Evolutionary conservation across 1,284 basidiomycete species (phyloP), one percentile per base, ranked within the genome.

Genomic region (Sparassis latifolia): DNA sequence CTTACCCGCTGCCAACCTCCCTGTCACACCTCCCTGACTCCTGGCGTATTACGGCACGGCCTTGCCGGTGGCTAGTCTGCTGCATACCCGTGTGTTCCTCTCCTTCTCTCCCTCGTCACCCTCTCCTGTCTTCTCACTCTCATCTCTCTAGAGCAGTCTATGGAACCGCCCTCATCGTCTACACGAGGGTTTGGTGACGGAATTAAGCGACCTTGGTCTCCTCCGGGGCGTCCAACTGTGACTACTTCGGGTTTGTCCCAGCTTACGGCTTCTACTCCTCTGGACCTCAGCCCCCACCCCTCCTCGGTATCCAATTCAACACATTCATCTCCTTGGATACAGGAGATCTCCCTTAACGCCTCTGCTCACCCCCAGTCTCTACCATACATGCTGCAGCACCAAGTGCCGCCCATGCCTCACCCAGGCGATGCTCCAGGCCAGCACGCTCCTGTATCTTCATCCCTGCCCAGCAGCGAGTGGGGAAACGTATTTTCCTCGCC

Each of bases 401-500:
- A 62, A 7, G 53, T 61, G 38, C 53, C 55, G 27, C 52, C 61
- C 43, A 52, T 57, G 52, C 51, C 59, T 45, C 61, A 61, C 44
- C 53, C 59, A 37, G 49, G 55, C 41, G 64, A 64, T 48, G 42
- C 53, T 9, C 52, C 59, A 33, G 55, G 50, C 37, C 60, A 61
- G 44, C 59, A 66, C 51, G 53, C 58, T 55, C 49, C 62, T 20
- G 20, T 20, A 41, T 64, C 64, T 55, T 65, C 68, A 4, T 49
- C 68, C 38, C 49, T 71, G 46, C 60, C 68, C 31, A 64, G 55
- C 54, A 66, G 71, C 42, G 79, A 83, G 52, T 85, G 83, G 82
- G 66, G 62, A 44, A 68, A 69, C 55, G 53, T 86, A 27, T 81
- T 85, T 58, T 72, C 81, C 35, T 60, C 73, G 5, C 81, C 84